Conservation (phyloP, 164 flowering plant species). For the Chloranthus sessilifolius region DNA sequence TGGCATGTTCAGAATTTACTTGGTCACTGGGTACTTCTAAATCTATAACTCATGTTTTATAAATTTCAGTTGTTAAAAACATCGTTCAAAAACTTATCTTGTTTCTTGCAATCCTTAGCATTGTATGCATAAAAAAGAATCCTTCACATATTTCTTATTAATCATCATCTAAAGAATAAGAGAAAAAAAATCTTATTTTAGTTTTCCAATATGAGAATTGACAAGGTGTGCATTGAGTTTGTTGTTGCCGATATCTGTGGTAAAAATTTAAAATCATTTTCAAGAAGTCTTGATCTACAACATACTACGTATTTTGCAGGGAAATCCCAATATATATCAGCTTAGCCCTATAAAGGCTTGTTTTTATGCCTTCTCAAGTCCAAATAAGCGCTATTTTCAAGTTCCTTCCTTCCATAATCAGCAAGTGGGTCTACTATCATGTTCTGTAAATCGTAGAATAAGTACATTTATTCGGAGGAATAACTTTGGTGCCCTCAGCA, state of each 20-base stretch:
- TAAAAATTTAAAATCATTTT: background rate
- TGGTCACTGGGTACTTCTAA: too few relatives aligned
- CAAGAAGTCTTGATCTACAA: slow-evolving; percentile 7
- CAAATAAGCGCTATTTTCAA: slow-evolving; percentile 19
- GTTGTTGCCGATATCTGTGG: background rate
- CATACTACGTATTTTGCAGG: slow-evolving; percentile 35
- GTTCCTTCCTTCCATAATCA: slow-evolving; percentile 15
- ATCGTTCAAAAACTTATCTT: background rate
- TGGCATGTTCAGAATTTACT: too few relatives aligned
- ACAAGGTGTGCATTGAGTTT: slow-evolving; percentile 1
- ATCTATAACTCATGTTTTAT: too few relatives aligned
- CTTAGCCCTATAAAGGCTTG: slow-evolving; percentile 19
- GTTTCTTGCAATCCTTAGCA: background rate
- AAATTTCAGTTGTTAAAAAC: too few relatives aligned
- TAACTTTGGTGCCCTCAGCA: slow-evolving; percentile 9
- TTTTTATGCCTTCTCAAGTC: slow-evolving; percentile 20
- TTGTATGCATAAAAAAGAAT: background rate
- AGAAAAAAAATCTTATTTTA: background rate
- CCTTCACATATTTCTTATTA: background rate
- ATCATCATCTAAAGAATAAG: background rate
- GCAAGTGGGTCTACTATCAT: slow-evolving; percentile 14
- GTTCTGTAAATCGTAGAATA: slow-evolving; percentile 18
- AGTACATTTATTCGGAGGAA: slow-evolving; percentile 13
- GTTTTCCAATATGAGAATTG: background rate
- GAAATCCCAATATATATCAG: slow-evolving; percentile 23